Evolutionary conservation across 1,284 basidiomycete genomes (phyloP).

Genomic region (Cutaneotrichosporon daszewskae): DNA sequence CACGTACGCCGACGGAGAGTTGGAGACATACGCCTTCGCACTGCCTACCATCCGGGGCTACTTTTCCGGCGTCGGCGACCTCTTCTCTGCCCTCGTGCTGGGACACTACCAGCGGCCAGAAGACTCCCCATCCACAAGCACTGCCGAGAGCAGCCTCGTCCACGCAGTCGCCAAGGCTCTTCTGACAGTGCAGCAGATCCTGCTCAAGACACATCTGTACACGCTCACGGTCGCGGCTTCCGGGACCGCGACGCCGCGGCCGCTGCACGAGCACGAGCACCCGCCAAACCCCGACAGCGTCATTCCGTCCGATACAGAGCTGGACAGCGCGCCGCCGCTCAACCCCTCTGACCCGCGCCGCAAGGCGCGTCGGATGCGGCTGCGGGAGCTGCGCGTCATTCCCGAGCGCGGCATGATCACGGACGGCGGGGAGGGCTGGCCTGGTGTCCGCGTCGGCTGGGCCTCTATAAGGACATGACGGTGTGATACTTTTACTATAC

Average conservation of each 20-base stretch:
- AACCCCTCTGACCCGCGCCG: constrained; percentile 56
- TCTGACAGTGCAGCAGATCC: constrained; percentile 76
- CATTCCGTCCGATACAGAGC: constrained; percentile 61
- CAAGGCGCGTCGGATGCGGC: constrained; percentile 65
- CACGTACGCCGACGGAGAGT: constrained; percentile 31
- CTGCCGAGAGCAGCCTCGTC: too few relatives aligned
- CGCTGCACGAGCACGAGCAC: constrained; percentile 17
- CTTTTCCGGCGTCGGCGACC: constrained; percentile 93
- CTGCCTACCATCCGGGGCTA: constrained; percentile 83
- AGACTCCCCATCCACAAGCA: too few relatives aligned
- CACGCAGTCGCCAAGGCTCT: constrained; percentile 64
- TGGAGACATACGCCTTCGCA: constrained; percentile 59
- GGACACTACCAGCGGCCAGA: constrained; percentile 61
- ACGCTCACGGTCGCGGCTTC: constrained; percentile 18
- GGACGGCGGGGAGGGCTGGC: constrained; percentile 35
- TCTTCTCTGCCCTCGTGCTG: constrained; percentile 88
- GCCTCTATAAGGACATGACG: neutral
- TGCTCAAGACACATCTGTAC: constrained; percentile 63
- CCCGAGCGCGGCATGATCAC: constrained; percentile 56
- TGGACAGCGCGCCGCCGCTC: constrained; percentile 51
- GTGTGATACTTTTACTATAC: too few relatives aligned
- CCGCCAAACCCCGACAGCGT: constrained; percentile 15
- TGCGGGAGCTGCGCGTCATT: constrained; percentile 72
- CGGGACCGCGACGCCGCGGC: constrained; percentile 27
- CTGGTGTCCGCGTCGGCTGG: constrained; percentile 33